A percentile compares a stretch with the other conserved stretches of the same genome.
Conservation (phyloP, 768 basidiomycete species). For the Brasilioporus rufonigricans region DNA sequence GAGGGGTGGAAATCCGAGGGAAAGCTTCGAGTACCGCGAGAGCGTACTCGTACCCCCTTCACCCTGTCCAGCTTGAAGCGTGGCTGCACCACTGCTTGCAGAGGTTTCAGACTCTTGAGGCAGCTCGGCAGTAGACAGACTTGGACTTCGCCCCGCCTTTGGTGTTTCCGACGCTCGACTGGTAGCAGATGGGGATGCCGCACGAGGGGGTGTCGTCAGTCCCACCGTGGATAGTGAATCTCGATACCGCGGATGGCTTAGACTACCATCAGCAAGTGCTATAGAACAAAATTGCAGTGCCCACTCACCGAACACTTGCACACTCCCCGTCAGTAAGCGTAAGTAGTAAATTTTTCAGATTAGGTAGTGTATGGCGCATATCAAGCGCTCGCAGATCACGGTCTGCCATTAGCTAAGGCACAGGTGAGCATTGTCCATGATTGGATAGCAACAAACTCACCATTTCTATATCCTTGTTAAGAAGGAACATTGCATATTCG, state of each 20-base stretch:
- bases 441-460: conserved; percentile 37
- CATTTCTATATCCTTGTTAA: conserved; percentile 98
- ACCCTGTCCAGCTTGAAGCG: conserved; percentile 45
- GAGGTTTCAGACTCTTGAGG: conserved; percentile 40
- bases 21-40: conserved; percentile 40
- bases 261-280: conserved; percentile 8
- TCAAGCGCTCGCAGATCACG: conserved; percentile 87
- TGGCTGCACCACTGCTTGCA: conserved; percentile 53
- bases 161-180: conserved; percentile 25
- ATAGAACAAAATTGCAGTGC: not conserved
- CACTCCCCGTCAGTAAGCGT: conserved; percentile 76
- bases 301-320: conserved; percentile 44
- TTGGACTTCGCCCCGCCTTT: conserved; percentile 22
- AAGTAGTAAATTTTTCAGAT: conserved; percentile 90
- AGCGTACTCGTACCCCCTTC: conserved; percentile 30
- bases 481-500: conserved; percentile 94
- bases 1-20: conserved; percentile 59
- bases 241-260: conserved; percentile 17
- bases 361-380: conserved; percentile 93
- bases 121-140: conserved; percentile 13
- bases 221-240: conserved; percentile 24
- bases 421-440: conserved; percentile 2
- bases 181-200: conserved; percentile 12
- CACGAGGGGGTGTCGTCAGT: conserved; percentile 24
- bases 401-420: conserved; percentile 79